Evolutionary conservation across 2,329 filamentous ascomycete species (phyloP), one percentile per base, ranked within the genome.

Genomic region (Amauroascus niger): DNA sequence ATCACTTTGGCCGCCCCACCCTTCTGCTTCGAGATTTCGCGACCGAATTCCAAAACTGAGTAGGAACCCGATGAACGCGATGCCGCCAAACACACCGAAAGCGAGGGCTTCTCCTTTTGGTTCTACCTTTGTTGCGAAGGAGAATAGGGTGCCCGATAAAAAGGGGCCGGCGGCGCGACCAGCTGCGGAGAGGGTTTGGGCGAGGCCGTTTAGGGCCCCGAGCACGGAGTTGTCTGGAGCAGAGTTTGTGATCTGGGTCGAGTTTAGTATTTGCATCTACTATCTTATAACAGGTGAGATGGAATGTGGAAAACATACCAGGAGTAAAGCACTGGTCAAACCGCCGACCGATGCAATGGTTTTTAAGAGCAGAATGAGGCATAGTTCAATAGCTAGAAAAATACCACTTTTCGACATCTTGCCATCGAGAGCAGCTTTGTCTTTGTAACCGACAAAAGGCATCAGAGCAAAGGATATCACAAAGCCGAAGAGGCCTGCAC

Each of bases 281-380:
- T 14, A 6, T 45, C 8, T 2, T 28, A 28, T 28, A 6, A 16
- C 6, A 35, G 8, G n/a, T n/a, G 13, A 35, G 16, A 7, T 28
- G 35, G 43, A 18, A 28, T 24, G 26, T 7, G 22, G 14, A 45
- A 40, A 37, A 74, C 82, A 69, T 75, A 93, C 88, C 68, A 98
- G 71, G 14, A 94, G 76, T 70, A 97, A 81, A 2, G 91, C 89
- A 65, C 88, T 93, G 1, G 90, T 95, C 56, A 98, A 68, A 0
- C 91, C 91, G 6, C 88, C 89, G 0, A 98, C 89, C 1, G 88
- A 82, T 54, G 88, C 88, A 8, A 96, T 82, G 11, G 91, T 96
- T 71, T 96, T 97, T 53, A 96, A 72, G 11, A 96, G 78, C 40
- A 98, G 72, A 0, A 94, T 82, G 13, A 81, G 66, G 0, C 86